These are phyloP conservation scores for Ogataea nonfermentans DNA, from an alignment of 805 yeast species.

Conservation along the genomic window DNA sequence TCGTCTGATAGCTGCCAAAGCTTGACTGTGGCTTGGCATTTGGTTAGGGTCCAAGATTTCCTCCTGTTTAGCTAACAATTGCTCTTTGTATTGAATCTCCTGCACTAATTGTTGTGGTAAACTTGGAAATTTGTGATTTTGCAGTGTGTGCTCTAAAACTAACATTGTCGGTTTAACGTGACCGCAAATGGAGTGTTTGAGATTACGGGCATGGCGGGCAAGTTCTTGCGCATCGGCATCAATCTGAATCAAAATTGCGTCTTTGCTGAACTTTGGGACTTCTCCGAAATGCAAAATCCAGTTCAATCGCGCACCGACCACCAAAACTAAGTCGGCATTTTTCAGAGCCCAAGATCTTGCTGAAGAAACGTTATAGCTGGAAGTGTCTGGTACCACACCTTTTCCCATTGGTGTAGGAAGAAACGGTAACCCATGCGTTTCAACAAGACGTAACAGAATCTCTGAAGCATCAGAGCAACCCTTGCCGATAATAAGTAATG, in stretches of 20 bases:
- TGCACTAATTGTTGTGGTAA: conserved; percentile 28
- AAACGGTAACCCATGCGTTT: conserved; percentile 47
- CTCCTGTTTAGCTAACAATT: conserved; percentile 37
- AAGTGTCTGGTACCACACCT: conserved; percentile 58
- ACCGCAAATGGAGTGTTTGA: conserved; percentile 35
- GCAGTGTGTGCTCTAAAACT: conserved; percentile 33
- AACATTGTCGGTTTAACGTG: conserved; percentile 45
- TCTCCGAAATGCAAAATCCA: conserved; percentile 74
- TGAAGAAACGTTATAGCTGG: conserved; percentile 51
- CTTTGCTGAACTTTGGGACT: conserved; percentile 46
- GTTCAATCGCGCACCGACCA: conserved; percentile 66
- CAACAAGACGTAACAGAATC: conserved; percentile 41
- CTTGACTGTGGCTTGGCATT: conserved; percentile 50
- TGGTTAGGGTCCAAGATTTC: conserved; percentile 12
- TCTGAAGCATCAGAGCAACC: conserved; percentile 51
- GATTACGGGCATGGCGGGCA: conserved; percentile 13
- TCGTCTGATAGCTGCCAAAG: conserved; percentile 46
- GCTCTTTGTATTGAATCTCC: conserved; percentile 33
- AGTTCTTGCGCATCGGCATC: conserved; percentile 54
- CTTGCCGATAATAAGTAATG: conserved; percentile 63
- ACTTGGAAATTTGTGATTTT: conserved; percentile 28
- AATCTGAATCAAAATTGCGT: conserved; percentile 54
- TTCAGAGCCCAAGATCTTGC: conserved; percentile 62
- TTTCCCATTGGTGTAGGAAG: conserved; percentile 81
- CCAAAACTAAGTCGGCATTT: conserved; percentile 55